A percentile compares a stretch with the other conserved stretches of the same genome.
Evolutionary conservation across 768 basidiomycete genomes (phyloP).

Genomic region (Suillus hirtellus): DNA sequence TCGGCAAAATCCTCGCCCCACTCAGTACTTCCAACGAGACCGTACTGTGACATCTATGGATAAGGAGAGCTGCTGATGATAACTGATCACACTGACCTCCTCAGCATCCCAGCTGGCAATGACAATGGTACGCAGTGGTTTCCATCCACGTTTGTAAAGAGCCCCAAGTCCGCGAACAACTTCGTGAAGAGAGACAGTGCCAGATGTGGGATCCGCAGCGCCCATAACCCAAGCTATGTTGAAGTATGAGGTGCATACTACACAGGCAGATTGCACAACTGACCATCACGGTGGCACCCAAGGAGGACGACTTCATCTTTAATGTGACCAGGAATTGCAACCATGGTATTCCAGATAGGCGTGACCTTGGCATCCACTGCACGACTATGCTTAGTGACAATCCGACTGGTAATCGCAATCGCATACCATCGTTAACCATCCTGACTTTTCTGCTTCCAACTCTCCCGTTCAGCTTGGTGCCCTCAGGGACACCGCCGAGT

Average conservation of each 20-base stretch:
- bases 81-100: conserved; percentile 40
- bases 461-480: conserved; percentile 46
- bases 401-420: too few relatives aligned
- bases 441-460: conserved; percentile 49
- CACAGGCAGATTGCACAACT: conserved; percentile 20
- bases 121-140: conserved; percentile 68
- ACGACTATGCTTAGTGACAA: conserved; percentile 1
- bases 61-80: conserved; percentile 1
- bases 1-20: conserved; percentile 90
- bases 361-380: conserved; percentile 75
- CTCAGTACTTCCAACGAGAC: conserved; percentile 85
- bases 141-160: conserved; percentile 60
- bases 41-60: conserved; percentile 42
- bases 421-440: conserved; percentile 55
- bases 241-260: conserved; percentile 5
- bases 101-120: conserved; percentile 85
- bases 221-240: conserved; percentile 44
- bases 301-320: conserved; percentile 83
- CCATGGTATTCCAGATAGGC: conserved; percentile 91
- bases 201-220: conserved; percentile 55
- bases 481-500: conserved; percentile 43
- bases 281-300: conserved; percentile 89
- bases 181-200: conserved; percentile 58
- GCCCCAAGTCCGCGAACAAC: conserved; percentile 55
- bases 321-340: conserved; percentile 79